Conservation (phyloP, 176 grass and related monocot species). For the maize (Zea mays) region Zm-B73-REFERENCE-NAM-5.0 NC_050096.1:12533001-12533500, state of each 20-base stretch:
- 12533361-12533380: constrained; percentile 16
- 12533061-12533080: background rate
- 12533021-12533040: too few species aligned
- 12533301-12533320: background rate
- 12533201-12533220: background rate
- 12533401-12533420: background rate
- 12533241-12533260: background rate
- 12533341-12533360: constrained; percentile 18
- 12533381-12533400: background rate
- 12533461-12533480: constrained; percentile 2
- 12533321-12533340: constrained; percentile 2
- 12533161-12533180: background rate
- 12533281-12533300: background rate
- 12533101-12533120: background rate
- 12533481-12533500: constrained; percentile 53
- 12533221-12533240: background rate
- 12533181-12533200: background rate
- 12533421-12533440: background rate
- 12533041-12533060: too few species aligned
- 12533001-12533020: too few species aligned
- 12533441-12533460: constrained; percentile 6
- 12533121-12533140: background rate
- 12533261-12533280: background rate
- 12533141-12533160: background rate
- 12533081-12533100: background rate